Base-by-base conservation (phyloP, 2,329 filamentous ascomycete species). In the Shiraia sp. region DNA sequence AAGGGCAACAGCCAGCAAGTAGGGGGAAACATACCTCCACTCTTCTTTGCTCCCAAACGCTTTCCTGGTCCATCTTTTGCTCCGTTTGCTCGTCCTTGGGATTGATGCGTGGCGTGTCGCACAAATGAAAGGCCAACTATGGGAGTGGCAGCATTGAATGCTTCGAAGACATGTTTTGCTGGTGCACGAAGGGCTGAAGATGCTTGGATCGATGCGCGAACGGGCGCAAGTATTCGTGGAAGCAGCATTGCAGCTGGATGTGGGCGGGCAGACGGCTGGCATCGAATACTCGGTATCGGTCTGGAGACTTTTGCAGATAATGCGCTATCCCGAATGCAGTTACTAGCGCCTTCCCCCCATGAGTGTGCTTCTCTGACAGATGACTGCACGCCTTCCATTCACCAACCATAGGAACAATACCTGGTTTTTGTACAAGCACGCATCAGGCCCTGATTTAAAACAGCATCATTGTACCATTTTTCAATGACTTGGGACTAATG, bases 11-110 rank as follows among this genome's bases (percentile, higher is more conserved):
- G 23, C 16, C 31, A 22, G 14, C 6, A 6, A 10, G 29, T 23
- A 9, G 1, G 12, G 9, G 9, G 1, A 17, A 6, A 16, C 41
- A 23, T 77, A 88, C 88, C 92, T 70, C 88, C 90, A 13, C 86
- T 86, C 72, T 92, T 90, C 79, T 99, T 99, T 4, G 92, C 91
- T 56, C 93, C 93, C 55, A 99, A 75, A 69, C 96, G 90, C 75
- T 96, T 96, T 59, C 86, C 86, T 1, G 85, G 78, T 3, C 84
- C 83, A 59, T 87, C 80, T 63, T 85, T 85, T 19, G 82, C 80
- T 53, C 82, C 81, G 63, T 87, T 95, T 71, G 83, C 83, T 46
- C 80, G 76, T 58, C 82, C 82, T 73, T 86, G 81, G 17, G 81
- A 72, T 56, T 81, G 79, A 74, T 86, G 83, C 12, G 82, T 80